Evolutionary conservation across 1,284 basidiomycete species (phyloP), one percentile per base, ranked within the genome.

Genomic region (Megacollybia platyphylla): DNA sequence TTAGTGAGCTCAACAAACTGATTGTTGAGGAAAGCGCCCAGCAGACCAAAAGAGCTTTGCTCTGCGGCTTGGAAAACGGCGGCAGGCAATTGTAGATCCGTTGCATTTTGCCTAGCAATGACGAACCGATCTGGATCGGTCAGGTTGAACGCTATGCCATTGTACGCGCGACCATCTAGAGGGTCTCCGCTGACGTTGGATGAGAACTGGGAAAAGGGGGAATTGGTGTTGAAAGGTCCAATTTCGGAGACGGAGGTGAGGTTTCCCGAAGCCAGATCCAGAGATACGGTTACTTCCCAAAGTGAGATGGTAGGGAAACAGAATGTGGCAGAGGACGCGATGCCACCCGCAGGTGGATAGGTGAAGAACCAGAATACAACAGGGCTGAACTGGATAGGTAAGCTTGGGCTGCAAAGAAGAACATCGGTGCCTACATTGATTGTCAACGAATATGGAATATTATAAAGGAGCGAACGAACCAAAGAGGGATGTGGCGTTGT

Each of bases 321-420:
- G 36, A 70, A 58, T 2, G 68, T 65, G 8, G 67, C 64, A 8
- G 69, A 66, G 6, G 66, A 58, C 39, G 47, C 49, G 0, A 63
- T 49, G 13, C 47, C 40, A 8, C 68, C 62, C 15, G 32, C 10
- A 29, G 40, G 10, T 9, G 50, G 61, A 45, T 52, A 69, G 49
- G 64, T 64, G 55, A 75, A 73, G 51, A 71, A 71, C 73, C 73
- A 76, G 53, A 75, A 73, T 7, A 71, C 58, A n/a, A 72, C 61
- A 0, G 72, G 71, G 9, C 55, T 60, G 36, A 69, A 70, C 39
- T 67, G 59, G 5, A 54, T 49, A 1, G 60, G 56, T 4, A 50
- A 46, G 15, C 40, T 5, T 29, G 49, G 32, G 4, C 28, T 48
- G 41, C 63, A 68, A 20, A 43, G 47, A 1, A 57, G 51, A 9